These are phyloP conservation scores for Talaromyces nanjingensis DNA, from an alignment of 495 filamentous ascomycete species.

Conservation along the genomic window DNA sequence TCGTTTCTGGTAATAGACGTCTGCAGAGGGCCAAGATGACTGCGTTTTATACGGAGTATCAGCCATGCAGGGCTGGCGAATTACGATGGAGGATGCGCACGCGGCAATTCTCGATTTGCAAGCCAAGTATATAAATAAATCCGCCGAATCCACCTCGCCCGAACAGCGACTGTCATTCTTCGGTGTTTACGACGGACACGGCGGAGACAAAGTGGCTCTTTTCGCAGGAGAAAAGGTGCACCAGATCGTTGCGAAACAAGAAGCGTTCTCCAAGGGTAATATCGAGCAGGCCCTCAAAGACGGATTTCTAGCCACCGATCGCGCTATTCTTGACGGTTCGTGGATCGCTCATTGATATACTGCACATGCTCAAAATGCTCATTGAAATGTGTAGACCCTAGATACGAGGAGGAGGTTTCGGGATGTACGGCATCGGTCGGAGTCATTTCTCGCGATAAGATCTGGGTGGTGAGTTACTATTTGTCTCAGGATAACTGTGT, in stretches of 20 bases:
- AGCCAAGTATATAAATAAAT: slow-evolving; percentile 47
- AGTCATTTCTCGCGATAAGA: slow-evolving; percentile 81
- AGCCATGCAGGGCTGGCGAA: slow-evolving; percentile 99
- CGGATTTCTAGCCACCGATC: slow-evolving; percentile 91
- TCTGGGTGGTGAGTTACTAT: slow-evolving; percentile 73
- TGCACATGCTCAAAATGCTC: slow-evolving; percentile 15
- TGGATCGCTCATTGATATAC: slow-evolving; percentile 13
- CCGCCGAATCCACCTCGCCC: slow-evolving; percentile 51
- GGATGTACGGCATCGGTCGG: slow-evolving; percentile 92
- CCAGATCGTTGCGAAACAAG: slow-evolving; percentile 89
- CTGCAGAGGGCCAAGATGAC: slow-evolving; percentile 86
- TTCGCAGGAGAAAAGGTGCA: slow-evolving; percentile 92
- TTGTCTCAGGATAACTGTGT: slow-evolving; percentile 1
- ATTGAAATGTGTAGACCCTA: slow-evolving; percentile 60
- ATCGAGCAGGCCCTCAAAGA: slow-evolving; percentile 96
- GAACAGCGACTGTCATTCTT: slow-evolving; percentile 86
- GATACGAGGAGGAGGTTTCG: slow-evolving; percentile 95
- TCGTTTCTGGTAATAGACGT: slow-evolving; percentile 50
- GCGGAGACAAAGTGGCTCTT: slow-evolving; percentile 89
- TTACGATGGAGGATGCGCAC: slow-evolving; percentile 98
- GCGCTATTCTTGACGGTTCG: slow-evolving; percentile 88
- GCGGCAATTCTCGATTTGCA: slow-evolving; percentile 82
- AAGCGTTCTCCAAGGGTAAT: slow-evolving; percentile 82
- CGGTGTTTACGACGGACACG: slow-evolving; percentile 96
- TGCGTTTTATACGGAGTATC: slow-evolving; percentile 88